phyloP scores from a whole-genome alignment of 2,329 filamentous ascomycete genomes.

The Verticillium klebahnii region DNA sequence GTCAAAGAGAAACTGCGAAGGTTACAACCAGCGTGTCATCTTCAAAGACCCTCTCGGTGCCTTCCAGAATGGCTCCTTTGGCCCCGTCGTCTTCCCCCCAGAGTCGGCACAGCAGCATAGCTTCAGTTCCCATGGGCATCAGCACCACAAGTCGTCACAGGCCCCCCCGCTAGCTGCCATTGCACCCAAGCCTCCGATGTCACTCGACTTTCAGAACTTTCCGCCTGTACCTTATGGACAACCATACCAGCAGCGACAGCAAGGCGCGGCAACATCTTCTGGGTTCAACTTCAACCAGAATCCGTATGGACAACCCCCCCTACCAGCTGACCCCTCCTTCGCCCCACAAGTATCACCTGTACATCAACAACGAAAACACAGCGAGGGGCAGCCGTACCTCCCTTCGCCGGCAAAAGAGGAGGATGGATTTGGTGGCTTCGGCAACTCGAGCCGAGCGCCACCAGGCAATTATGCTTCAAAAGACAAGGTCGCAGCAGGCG shows the following conservation, averaged over 20 bases:
- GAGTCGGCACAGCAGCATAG: conserved; percentile 41
- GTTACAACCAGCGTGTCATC: conserved; percentile 74
- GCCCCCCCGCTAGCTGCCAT: conserved; percentile 38
- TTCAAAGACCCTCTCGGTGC: conserved; percentile 71
- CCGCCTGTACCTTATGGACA: conserved; percentile 15
- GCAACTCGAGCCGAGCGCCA: neutral
- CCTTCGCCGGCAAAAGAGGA: neutral
- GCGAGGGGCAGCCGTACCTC: neutral
- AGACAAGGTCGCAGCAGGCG: neutral
- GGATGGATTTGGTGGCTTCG: conserved; percentile 1
- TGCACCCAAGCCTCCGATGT: conserved; percentile 45
- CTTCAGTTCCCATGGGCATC: conserved; percentile 22
- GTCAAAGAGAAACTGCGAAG: conserved; percentile 78
- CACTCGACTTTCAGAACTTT: conserved; percentile 26
- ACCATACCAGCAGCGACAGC: neutral
- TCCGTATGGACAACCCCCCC: neutral
- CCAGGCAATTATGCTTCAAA: neutral
- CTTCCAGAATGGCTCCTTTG: conserved; percentile 43
- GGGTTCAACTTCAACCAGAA: neutral
- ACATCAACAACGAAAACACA: conserved; percentile 7
- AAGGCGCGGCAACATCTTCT: neutral
- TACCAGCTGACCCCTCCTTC: conserved; percentile 4
- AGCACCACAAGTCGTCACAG: conserved; percentile 31
- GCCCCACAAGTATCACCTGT: conserved; percentile 10
- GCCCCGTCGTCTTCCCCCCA: conserved; percentile 38